Percentiles rank a stretch among this genome's conserved stretches.
These are phyloP conservation scores for Dissophora globulifera DNA, from an alignment of 192 early-diverging fungal species.

Conservation along the genomic window DNA sequence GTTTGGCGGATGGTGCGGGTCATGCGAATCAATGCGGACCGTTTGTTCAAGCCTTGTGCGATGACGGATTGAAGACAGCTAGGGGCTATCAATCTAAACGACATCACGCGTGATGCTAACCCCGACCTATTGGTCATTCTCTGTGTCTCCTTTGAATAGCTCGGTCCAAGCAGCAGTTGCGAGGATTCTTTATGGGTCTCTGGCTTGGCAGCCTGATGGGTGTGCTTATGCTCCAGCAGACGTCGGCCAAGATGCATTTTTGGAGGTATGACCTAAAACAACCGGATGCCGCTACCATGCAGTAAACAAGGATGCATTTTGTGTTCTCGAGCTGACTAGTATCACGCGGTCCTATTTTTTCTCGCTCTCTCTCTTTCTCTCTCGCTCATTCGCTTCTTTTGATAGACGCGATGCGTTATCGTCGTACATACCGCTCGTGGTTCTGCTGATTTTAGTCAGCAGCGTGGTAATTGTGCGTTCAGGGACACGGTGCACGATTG, in stretches of 20 bases:
- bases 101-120: no score
- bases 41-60: no score
- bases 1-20: not conserved
- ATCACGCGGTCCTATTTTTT: no score
- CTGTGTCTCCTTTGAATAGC: conserved; percentile 2
- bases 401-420: conserved; percentile 13
- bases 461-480: conserved; percentile 31
- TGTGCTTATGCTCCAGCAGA: conserved; percentile 33
- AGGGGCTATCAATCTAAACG: no score
- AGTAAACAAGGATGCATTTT: no score
- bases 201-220: conserved; percentile 42
- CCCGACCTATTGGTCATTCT: no score
- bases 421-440: conserved; percentile 18
- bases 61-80: not conserved
- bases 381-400: no score
- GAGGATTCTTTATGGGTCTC: conserved; percentile 45
- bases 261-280: conserved; percentile 15
- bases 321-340: no score
- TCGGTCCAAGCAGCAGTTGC: conserved; percentile 46
- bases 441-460: conserved; percentile 13
- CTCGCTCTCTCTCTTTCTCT: no score
- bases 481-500: conserved; percentile 39
- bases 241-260: conserved; percentile 21
- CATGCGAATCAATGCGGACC: not conserved
- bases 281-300: no score